Evolutionary conservation across 257 asterid species (phyloP).

Genomic region (Gentiana macrophylla): DNA sequence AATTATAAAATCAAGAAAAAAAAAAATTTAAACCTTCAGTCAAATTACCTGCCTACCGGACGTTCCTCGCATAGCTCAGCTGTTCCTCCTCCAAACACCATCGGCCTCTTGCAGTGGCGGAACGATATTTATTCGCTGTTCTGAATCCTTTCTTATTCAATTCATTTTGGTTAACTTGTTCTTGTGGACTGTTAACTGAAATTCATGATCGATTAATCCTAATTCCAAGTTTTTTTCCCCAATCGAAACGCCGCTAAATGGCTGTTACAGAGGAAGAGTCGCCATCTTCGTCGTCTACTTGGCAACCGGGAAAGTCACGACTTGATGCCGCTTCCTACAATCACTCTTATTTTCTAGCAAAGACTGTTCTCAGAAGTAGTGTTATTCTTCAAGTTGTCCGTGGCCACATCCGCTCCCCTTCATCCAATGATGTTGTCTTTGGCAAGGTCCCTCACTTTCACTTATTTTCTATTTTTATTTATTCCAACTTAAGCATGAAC

Average conservation of each 20-base stretch:
- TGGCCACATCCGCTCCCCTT: constrained; percentile 75
- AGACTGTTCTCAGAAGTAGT: constrained; percentile 80
- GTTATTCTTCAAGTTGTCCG: constrained; percentile 68
- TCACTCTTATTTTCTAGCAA: constrained; percentile 59
- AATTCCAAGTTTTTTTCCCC: no score
- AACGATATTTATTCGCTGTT: no score
- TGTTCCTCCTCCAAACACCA: no score
- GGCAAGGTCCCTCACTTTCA: constrained; percentile 57
- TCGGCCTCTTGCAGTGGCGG: no score
- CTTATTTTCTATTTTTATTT: neutral
- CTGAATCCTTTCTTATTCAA: no score
- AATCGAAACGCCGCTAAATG: constrained; percentile 15
- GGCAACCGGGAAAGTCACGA: constrained; percentile 21
- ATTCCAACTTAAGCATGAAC: neutral
- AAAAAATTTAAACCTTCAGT: no score
- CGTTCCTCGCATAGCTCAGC: no score
- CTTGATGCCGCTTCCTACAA: constrained; percentile 20
- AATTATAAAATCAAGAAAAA: no score
- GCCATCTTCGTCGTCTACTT: constrained; percentile 45
- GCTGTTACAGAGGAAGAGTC: constrained; percentile 52
- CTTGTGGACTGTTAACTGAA: no score
- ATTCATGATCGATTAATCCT: no score
- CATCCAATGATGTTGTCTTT: constrained; percentile 67
- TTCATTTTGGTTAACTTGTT: no score
- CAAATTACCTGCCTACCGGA: no score